These are phyloP conservation scores for Teratosphaeria zuluensis DNA, from an alignment of 2,329 filamentous ascomycete species.

Conservation along the genomic window DNA sequence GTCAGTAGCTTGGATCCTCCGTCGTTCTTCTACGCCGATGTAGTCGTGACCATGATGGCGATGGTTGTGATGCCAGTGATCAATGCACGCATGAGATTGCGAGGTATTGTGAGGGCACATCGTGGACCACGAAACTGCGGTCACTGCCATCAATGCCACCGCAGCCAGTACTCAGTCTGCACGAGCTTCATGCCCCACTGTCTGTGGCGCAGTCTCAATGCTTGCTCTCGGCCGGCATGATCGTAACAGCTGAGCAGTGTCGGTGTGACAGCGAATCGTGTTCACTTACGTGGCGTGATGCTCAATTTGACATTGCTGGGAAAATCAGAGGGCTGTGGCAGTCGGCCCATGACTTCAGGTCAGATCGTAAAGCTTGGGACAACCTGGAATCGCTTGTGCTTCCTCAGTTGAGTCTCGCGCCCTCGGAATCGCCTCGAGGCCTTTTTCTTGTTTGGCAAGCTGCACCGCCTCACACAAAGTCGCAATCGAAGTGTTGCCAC, in stretches of 20 bases:
- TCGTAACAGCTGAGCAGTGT: background rate
- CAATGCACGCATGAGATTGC: background rate
- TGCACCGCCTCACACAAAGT: background rate
- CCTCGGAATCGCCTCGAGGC: too few species aligned
- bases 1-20: background rate
- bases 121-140: too few species aligned
- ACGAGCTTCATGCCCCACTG: background rate
- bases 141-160: background rate
- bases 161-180: background rate
- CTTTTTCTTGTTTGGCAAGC: background rate
- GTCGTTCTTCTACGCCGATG: background rate
- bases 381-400: background rate
- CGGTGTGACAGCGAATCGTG: background rate
- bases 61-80: background rate
- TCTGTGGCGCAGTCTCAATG: background rate
- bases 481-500: background rate
- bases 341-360: conserved; percentile 23
- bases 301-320: conserved; percentile 29
- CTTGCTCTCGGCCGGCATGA: background rate
- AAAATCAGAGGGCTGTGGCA: conserved; percentile 36
- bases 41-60: background rate
- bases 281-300: conserved; percentile 36
- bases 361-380: background rate
- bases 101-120: background rate
- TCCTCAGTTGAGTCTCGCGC: background rate